Base-by-base conservation (phyloP, 1,139 yeast species). In the Debaryomyces sp. region DNA sequence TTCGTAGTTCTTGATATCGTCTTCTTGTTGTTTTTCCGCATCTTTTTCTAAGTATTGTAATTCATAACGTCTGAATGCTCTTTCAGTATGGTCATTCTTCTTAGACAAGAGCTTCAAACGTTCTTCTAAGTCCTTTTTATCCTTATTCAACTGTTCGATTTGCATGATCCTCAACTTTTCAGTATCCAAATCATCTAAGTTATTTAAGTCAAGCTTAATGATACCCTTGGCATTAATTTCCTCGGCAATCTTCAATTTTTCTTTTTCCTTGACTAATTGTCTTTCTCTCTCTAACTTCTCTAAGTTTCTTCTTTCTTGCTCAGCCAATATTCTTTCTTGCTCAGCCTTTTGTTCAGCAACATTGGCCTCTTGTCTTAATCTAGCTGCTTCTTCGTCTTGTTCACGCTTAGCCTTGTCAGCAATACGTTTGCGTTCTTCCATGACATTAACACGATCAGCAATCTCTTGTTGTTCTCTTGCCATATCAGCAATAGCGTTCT, bases 211-310 rank as follows among this genome's bases (percentile, higher is more conserved):
- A 62, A 94, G 81, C 71, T 86, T 80, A 64, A 91, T 87, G 59
- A 89, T 85, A 66, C 99, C 98, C 77, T 89, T 88, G 55, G 95
- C 87, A 64, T 92, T 92, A 68, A 92, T 89, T 62, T 90, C 96
- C 60, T 86, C 89, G 51, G 96, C 94, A 60, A 91, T 74, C 71
- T 85, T 85, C 67, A 84, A 80, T 82, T 87, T 88, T 70, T 89
- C 94, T 48, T 75, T 78, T 56, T 80, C 80, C 58, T 72, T 73
- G 61, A 89, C 82, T 44, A 83, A 83, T 55, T 85, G 85, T 59
- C 80, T 80, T 71, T 90, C 96, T 68, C 87, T 87, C 66, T 82
- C 85, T 61, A 87, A 77, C 72, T 87, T 87, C 64, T 92, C 97
- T 48, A 77, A 72, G 56, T 82, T 83, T 75, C 94, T 90, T 73